Base-by-base conservation (phyloP, 179 eudicot species). In the Spergularia azorica region DNA sequence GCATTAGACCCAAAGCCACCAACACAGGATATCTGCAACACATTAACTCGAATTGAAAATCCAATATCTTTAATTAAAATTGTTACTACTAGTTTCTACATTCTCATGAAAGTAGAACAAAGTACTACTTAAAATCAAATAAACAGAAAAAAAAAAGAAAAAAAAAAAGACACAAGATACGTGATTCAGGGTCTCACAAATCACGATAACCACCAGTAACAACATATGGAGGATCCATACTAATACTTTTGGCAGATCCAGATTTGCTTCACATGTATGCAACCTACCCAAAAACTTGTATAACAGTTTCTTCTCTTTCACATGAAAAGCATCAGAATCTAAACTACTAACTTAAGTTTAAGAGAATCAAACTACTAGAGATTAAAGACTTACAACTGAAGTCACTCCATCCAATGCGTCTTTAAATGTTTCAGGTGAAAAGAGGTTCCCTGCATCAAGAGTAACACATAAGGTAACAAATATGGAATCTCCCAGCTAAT, bases 1-100 rank as follows among this genome's bases (percentile, higher is more conserved):
- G 98, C 73, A 75, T 89, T 95, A 62, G 98, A 93, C 72, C 99
- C 97, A 90, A 95, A 95, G 71, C 97, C 95, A 67, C 98, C 99
- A 79, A 95, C 90, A 81, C 98, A 95, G 63, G 99, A 95, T 70
- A 95, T 86, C 99, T 95, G 84, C 86, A 85, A 74, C 21, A 70
- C 20, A 4, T 56, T 13, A 51, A 17, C 13, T 46, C 72, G n/a
- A 48, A 74, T 46, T 63, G 70, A 64, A 43, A 74, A 50, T 71
- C 57, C 67, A 18, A 63, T 39, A 62, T 43, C 62, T 55, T 38
- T 18, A 64, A 32, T 17, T 17, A 15, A 10, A 62, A n/a, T 15
- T 46, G 64, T 60, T 7, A 21, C 57, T 62, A 54, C 57, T 55
- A 76, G 59, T 6, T 71, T 63, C 71, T 63, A 56, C 36, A 15